Evolutionary conservation across 176 grass and related monocot species (phyloP), one percentile per base, ranked within the genome.

Genomic region (Elaeis guineensis): DNA sequence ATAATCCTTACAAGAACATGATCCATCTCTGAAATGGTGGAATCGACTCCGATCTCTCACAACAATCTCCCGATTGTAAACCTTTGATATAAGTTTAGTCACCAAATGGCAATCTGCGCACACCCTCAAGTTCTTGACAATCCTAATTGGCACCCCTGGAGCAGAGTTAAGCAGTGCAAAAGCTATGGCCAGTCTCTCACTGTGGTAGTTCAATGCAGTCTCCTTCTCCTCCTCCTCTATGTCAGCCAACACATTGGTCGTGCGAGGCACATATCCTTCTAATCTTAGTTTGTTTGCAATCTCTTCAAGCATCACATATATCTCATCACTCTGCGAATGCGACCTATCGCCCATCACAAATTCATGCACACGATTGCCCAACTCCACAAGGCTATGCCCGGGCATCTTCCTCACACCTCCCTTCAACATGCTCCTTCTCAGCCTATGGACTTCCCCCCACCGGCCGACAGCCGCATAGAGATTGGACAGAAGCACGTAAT

Each of bases 141-240:
- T 72, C 50, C 80, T 84, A 63, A 90, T 90, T 25, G 86, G 70
- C 49, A 52, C 81, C 49, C 71, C 74, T 44, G 83, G 71, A 60
- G 74, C 58, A 23, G 79, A 81, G 49, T 89, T 95, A 30, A 90
- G 58, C 74, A 90, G 78, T 49, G 82, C 83, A 73, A 95, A 95
- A 30, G 90, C 82, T 76, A 95, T 87, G 16, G 90, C 90, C 57
- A 95, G 26, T 71, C 82, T 84, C 62, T 90, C 86, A 16, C 90
- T 90, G 32, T 95, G 90, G 79, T 81, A 86, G 71, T 81, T 90
- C 39, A 83, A 69, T n/a, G 82, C 79, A 6, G 63, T 61, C 71
- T 81, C 86, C 75, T 89, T 95, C 74, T 86, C 90, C 77, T 95
- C 90, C 55, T 90, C 85, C 65, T 95, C 86, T 28, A 95, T 90